These are phyloP conservation scores for Anisodus acutangulus DNA, from an alignment of 257 asterid genomes.

Conservation along the genomic window DNA sequence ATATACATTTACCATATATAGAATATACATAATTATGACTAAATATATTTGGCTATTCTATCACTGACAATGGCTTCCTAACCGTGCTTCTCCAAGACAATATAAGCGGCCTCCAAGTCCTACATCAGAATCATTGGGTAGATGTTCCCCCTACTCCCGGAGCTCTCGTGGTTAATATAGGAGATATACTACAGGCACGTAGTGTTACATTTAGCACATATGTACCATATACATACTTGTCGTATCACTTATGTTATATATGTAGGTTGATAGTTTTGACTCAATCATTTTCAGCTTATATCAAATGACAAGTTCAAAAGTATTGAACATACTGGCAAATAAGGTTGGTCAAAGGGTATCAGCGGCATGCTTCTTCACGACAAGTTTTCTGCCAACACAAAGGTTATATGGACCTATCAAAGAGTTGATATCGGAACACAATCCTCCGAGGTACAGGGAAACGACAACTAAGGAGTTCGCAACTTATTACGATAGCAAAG, in stretches of 20 bases:
- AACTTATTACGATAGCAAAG: conserved; percentile 25
- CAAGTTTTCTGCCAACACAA: conserved; percentile 31
- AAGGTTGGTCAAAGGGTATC: conserved; percentile 37
- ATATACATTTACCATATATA: too few species aligned
- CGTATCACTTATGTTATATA: background rate
- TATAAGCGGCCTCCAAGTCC: conserved; percentile 42
- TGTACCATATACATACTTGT: background rate
- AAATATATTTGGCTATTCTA: too few species aligned
- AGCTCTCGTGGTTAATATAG: conserved; percentile 40
- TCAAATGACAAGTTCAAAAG: conserved; percentile 40
- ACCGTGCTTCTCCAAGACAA: conserved; percentile 44
- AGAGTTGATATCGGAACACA: conserved; percentile 34
- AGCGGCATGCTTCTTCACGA: conserved; percentile 39
- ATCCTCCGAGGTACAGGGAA: conserved; percentile 41
- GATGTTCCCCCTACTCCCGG: conserved; percentile 45
- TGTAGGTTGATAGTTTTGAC: background rate
- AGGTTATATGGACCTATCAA: conserved; percentile 38
- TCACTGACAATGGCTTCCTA: conserved; percentile 29
- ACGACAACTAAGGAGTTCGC: conserved; percentile 31
- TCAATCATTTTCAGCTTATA: conserved; percentile 35
- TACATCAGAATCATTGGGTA: conserved; percentile 44
- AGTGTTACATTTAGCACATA: background rate
- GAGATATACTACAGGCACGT: conserved; percentile 42
- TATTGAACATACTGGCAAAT: conserved; percentile 37
- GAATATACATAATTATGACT: too few species aligned